Evolutionary conservation across 768 basidiomycete genomes (phyloP).

Genomic region (Amanita rimosa): DNA sequence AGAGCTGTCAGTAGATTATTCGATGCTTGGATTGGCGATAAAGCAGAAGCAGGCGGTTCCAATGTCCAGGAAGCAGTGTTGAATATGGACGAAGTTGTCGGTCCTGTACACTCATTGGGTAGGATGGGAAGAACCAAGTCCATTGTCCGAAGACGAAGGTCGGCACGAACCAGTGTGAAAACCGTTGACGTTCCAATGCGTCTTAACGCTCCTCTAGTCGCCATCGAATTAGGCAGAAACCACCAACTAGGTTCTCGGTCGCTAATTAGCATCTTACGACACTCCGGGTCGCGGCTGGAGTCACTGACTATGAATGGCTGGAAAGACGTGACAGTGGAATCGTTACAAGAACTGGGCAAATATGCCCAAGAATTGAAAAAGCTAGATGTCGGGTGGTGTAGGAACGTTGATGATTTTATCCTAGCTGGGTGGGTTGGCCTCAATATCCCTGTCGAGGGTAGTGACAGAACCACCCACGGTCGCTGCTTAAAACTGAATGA

Average conservation of each 20-base stretch:
- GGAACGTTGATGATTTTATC: slow-evolving; percentile 73
- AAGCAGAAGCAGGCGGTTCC: neutral
- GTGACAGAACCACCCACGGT: slow-evolving; percentile 11
- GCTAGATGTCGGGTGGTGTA: slow-evolving; percentile 80
- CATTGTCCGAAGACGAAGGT: neutral
- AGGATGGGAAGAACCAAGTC: neutral
- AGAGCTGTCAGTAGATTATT: slow-evolving; percentile 65
- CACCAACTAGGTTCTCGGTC: slow-evolving; percentile 38
- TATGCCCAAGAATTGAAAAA: slow-evolving; percentile 30
- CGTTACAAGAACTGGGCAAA: slow-evolving; percentile 23
- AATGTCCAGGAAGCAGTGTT: neutral
- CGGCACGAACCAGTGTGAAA: slow-evolving; percentile 4
- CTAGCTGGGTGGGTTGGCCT: slow-evolving; percentile 56
- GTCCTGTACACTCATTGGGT: neutral
- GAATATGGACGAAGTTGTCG: neutral
- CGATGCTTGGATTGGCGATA: slow-evolving; percentile 28
- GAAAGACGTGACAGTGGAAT: slow-evolving; percentile 46
- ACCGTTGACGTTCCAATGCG: neutral
- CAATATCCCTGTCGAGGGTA: slow-evolving; percentile 9
- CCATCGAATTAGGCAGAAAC: slow-evolving; percentile 57
- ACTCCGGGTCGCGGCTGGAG: slow-evolving; percentile 50
- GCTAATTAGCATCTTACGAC: slow-evolving; percentile 50
- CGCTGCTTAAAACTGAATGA: slow-evolving; percentile 30
- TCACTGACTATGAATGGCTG: slow-evolving; percentile 69
- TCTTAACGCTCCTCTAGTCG: slow-evolving; percentile 33